Base-by-base conservation (phyloP, 306 rosid species). In the Cicer chorassanicum region DNA sequence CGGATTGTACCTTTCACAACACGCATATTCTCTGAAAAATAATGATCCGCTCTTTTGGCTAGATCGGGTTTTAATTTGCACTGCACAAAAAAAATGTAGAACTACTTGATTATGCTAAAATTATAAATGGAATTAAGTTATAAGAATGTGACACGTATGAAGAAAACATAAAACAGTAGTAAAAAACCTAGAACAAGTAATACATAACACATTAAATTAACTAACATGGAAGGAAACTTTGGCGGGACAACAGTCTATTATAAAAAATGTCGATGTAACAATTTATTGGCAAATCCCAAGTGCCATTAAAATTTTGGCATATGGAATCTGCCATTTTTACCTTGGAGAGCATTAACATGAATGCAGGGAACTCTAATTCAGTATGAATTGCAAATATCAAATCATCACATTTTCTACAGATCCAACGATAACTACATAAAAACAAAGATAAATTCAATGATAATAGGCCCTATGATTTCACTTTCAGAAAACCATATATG, bases 1-100 rank as follows among this genome's bases (percentile, higher is more conserved):
- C 36, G 66, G 46, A 66, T 29, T 43, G 40, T 77, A 93, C 98
- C 98, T 88, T 87, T 87, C 65, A 53, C 34, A 68, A 94, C 98
- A 11, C 98, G 96, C 84, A 48, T 79, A 79, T 82, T 94, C 84
- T 94, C 98, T 24, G 98, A 89, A 83, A 94, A 94, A 76, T 86
- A 94, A 81, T 92, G 99, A 64, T 92, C 92, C 72, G 97, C 99
- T 78, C 95, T 84, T 82, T 90, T 94, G 61, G 93, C 91, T 61
- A 89, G 85, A 76, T 80, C 18, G 6, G 85, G 54, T 59, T 82
- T 85, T 86, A 94, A 82, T 79, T 83, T 64, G 79, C 70, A 38
- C 98, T 94, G 88, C 81, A 81, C 72, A 50, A 71, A 68, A 19
- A 50, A 69, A 74, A 46, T 38, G 36, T 2, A 68, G 51, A 61